phyloP scores from a whole-genome alignment of 768 basidiomycete genomes.

The Melanogaster broomeanus region DNA sequence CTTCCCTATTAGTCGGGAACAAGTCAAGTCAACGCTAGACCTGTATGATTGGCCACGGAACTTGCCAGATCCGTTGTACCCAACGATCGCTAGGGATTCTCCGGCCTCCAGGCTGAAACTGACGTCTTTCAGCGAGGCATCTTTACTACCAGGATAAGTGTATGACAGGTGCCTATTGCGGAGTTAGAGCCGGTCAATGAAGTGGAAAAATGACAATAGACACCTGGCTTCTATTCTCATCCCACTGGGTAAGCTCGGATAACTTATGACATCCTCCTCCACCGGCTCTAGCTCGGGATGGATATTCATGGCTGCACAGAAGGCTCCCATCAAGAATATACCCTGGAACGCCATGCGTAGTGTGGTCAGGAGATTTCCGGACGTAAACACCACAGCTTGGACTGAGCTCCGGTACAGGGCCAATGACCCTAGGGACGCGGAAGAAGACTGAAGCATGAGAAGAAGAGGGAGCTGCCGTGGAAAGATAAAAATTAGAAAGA shows the following conservation, averaged over 20 bases:
- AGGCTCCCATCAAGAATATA: constrained; percentile 86
- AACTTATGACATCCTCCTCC: constrained; percentile 51
- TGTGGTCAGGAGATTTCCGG: constrained; percentile 62
- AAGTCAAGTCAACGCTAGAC: constrained; percentile 11
- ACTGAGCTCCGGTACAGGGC: constrained; percentile 80
- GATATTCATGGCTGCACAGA: constrained; percentile 73
- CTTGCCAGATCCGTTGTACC: constrained; percentile 80
- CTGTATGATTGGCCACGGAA: constrained; percentile 12
- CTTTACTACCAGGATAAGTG: constrained; percentile 74
- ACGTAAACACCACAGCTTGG: constrained; percentile 67
- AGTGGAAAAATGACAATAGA: constrained; percentile 20
- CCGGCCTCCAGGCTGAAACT: constrained; percentile 72
- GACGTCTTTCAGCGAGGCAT: constrained; percentile 69
- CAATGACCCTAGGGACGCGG: constrained; percentile 78
- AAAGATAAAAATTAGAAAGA: constrained; percentile 14
- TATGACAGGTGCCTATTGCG: constrained; percentile 60
- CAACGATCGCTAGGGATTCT: constrained; percentile 83
- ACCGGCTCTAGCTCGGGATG: constrained; percentile 67
- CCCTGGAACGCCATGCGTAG: constrained; percentile 79
- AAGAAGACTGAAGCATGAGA: constrained; percentile 68
- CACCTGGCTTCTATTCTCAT: constrained; percentile 74
- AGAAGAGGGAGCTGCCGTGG: constrained; percentile 67
- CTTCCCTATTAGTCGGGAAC: constrained; percentile 56
- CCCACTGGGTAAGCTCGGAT: constrained; percentile 51
- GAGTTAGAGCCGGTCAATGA: constrained; percentile 6